Evolutionary conservation across 768 basidiomycete species (phyloP).

Genomic region (Rhizopogon vinicolor): DNA sequence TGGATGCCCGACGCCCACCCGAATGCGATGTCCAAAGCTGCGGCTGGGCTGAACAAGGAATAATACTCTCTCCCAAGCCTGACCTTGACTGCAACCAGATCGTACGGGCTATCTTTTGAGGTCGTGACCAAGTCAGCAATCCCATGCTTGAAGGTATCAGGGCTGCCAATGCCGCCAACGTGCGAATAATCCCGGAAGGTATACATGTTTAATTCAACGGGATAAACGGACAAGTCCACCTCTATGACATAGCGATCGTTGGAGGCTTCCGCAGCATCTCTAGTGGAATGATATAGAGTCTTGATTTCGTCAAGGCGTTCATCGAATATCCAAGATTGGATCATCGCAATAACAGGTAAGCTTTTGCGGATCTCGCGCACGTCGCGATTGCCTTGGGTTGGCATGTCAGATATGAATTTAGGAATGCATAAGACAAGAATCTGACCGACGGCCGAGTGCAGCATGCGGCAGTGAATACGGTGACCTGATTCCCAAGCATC

Average conservation of each 20-base stretch:
- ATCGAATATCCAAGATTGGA: not conserved
- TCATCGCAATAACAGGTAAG: not conserved
- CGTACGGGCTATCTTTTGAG: not conserved
- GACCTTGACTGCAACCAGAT: not conserved
- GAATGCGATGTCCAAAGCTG: not conserved
- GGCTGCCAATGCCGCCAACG: not conserved
- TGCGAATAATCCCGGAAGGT: not conserved
- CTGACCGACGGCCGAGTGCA: not conserved
- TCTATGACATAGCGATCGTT: not conserved
- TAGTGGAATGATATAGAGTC: not conserved
- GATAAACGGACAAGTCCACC: not conserved
- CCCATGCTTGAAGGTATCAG: not conserved
- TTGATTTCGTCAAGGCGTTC: not conserved
- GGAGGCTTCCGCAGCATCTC: not conserved
- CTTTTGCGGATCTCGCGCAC: conserved; percentile 1
- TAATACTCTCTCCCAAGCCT: not conserved
- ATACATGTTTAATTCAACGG: not conserved
- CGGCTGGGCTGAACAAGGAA: not conserved
- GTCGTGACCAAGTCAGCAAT: not conserved
- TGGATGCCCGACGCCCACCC: not conserved
- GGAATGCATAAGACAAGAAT: not conserved
- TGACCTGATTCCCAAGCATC: not conserved
- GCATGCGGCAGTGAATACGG: not conserved
- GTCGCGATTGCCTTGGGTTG: not conserved
- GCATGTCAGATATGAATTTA: not conserved